Percentiles rank a stretch among this genome's conserved stretches.
Conservation (phyloP, 2,329 filamentous ascomycete species). For the Colletotrichum cordylinicola region DNA sequence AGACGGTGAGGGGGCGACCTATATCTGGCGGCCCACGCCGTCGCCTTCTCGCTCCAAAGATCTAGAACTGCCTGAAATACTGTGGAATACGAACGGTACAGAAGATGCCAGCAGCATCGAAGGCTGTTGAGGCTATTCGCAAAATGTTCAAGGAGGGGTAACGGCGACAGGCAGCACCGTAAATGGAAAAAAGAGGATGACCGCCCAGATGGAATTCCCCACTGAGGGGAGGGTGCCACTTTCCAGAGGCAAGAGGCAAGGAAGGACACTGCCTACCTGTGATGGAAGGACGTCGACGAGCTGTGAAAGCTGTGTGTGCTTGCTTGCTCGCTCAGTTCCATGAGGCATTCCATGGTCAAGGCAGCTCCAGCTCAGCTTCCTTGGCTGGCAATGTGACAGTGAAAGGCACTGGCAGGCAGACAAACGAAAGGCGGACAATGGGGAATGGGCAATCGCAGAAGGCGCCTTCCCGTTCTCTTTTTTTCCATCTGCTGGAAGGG, state of each 20-base stretch:
- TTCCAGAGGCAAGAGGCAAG: neutral
- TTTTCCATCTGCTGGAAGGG: neutral
- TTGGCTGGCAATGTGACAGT: neutral
- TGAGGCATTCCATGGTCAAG: neutral
- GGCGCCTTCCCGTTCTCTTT: conserved; percentile 11
- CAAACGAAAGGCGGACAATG: neutral
- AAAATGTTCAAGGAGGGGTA: neutral
- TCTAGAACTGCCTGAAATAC: neutral
- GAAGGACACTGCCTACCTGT: neutral
- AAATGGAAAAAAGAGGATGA: neutral
- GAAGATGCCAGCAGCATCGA: neutral
- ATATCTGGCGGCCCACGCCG: neutral
- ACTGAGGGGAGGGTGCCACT: neutral
- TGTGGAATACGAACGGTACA: neutral
- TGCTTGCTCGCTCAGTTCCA: neutral
- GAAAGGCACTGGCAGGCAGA: neutral
- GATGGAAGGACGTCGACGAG: neutral
- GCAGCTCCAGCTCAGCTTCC: neutral
- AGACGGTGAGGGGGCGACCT: neutral
- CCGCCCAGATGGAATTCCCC: neutral
- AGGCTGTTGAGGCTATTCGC: neutral
- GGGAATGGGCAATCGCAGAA: neutral
- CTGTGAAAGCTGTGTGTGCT: neutral
- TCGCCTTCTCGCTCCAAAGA: neutral
- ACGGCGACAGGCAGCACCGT: neutral